These are phyloP conservation scores for Chamaecrista fasciculata DNA, from an alignment of 306 rosid genomes.

Conservation along the genomic window DNA sequence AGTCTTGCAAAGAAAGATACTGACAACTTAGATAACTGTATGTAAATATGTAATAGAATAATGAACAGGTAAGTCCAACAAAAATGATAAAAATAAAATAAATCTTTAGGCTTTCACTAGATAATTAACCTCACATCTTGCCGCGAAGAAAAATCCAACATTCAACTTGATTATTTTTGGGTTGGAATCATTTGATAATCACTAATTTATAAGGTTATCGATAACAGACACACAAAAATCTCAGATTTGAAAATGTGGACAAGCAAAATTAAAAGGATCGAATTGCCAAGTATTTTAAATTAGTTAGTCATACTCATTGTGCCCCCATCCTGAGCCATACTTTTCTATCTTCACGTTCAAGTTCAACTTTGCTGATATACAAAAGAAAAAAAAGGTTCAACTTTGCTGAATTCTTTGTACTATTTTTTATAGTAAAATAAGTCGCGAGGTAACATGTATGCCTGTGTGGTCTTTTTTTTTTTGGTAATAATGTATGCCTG, in stretches of 20 bases:
- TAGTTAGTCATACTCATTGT: neutral
- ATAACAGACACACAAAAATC: neutral
- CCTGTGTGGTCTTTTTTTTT: too few species aligned
- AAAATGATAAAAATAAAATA: neutral
- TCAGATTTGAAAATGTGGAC: neutral
- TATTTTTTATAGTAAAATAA: too few species aligned
- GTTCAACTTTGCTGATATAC: neutral
- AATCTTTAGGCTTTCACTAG: too few species aligned
- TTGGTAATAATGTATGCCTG: too few species aligned
- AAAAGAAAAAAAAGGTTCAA: too few species aligned
- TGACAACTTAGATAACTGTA: neutral
- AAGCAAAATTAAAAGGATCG: neutral
- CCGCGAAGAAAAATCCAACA: neutral
- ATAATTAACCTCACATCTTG: neutral
- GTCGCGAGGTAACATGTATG: too few species aligned
- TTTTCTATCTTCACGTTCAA: slow-evolving; percentile 7
- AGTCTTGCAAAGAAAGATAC: neutral
- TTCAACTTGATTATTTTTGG: neutral
- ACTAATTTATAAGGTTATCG: neutral
- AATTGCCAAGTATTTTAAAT: neutral
- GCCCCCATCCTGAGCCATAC: neutral
- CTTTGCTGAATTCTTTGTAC: too few species aligned
- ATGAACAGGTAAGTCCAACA: neutral
- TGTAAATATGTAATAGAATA: neutral
- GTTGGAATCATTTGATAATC: slow-evolving; percentile 1